phyloP scores from a whole-genome alignment of 495 filamentous ascomycete genomes.

The Aspergillus ellipticus region DNA sequence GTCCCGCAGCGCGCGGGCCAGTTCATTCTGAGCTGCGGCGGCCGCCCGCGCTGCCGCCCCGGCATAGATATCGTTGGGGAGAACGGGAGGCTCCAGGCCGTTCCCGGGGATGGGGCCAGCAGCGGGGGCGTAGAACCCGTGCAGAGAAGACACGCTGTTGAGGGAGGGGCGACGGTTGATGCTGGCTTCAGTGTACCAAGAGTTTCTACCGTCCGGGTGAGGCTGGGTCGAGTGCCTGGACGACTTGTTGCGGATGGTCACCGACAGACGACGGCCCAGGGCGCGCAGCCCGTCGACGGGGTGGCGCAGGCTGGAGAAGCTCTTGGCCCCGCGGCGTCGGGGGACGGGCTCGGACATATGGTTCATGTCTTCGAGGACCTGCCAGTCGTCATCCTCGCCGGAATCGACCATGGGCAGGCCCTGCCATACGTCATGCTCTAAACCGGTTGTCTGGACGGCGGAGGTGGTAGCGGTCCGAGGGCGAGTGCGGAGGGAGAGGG shows the following conservation, averaged over 20 bases:
- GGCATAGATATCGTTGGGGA: constrained; percentile 44
- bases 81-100: constrained; percentile 37
- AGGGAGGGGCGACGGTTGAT: constrained; percentile 40
- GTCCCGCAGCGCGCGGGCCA: constrained; percentile 41
- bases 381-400: constrained; percentile 23
- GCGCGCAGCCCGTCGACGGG: constrained; percentile 44
- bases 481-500: constrained; percentile 34
- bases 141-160: constrained; percentile 37
- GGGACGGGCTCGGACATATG: constrained; percentile 32
- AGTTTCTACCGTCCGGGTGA: constrained; percentile 12
- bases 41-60: constrained; percentile 69
- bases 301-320: constrained; percentile 46
- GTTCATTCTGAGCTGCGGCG: constrained; percentile 64
- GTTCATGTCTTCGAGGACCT: constrained; percentile 36
- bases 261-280: constrained; percentile 43
- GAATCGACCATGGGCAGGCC: constrained; percentile 26
- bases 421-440: constrained; percentile 27
- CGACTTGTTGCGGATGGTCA: constrained; percentile 42
- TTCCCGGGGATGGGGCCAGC: constrained; percentile 36
- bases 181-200: constrained; percentile 13
- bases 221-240: constrained; percentile 29
- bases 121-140: constrained; percentile 37
- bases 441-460: constrained; percentile 17
- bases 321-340: constrained; percentile 39
- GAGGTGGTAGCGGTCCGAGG: constrained; percentile 32